Base-by-base conservation (phyloP, 352 stramenopile genomes). In the Phytopythium helicoides region DNA sequence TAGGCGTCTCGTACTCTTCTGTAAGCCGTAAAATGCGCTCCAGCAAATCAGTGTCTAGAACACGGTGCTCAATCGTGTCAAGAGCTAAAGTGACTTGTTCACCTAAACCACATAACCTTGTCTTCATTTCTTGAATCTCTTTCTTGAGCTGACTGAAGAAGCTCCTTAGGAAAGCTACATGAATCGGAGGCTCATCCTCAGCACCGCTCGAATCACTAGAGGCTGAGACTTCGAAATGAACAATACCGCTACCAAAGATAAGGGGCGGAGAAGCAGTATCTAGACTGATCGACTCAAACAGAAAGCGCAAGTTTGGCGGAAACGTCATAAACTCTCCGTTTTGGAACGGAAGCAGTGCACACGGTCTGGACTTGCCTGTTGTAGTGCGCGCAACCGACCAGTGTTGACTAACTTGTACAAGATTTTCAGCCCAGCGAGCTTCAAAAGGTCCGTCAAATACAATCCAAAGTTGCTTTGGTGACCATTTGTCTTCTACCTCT, bases 241-340 rank as follows among this genome's bases (percentile, higher is more conserved):
- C 39, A 11, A 86, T 59, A 0, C 56, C 35, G 36, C 59, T 75
- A 23, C 54, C 42, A 4, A 65, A 38, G 6, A 83, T 35, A 21
- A 81, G 53, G 8, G 21, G 53, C 0, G 76, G 73, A 3, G 71
- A 76, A 0, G 63, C 73, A 34, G 77, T 26, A 0, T 50, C 34
- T 19, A 87, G 51, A 3, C 62, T 56, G 10, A 80, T 40, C 0
- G 74, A 66, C 50, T 92, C 82, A 26, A 90, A 89, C 0, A 85
- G 1, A 22, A 92, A 71, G 0, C 68, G 77, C 14, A 92, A 22
- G 21, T 89, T 87, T 3, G 79, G 74, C 1, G 81, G 76, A 1
- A 85, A 35, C 0, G 71, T 85, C 72, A 87, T 83, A 50, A 81
- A 76, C 39, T 73, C 71, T 4, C 73, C 68, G 31, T 79, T 66